phyloP scores from a whole-genome alignment of 2,329 filamentous ascomycete species.

The Calycina herbarum region DNA sequence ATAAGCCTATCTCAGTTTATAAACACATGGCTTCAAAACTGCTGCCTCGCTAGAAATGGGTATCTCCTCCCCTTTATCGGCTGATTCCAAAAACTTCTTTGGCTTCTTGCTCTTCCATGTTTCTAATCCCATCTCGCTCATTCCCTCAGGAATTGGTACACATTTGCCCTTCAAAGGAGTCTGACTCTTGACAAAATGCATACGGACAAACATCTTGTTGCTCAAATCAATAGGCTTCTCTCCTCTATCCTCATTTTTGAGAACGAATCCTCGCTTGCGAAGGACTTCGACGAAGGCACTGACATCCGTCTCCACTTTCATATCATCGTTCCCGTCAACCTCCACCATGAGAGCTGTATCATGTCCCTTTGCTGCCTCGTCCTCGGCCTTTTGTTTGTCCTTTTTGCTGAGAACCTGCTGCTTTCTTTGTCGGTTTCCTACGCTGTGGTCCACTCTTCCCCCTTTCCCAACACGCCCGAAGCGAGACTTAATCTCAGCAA shows the following conservation, averaged over 20 bases:
- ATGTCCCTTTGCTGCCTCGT: constrained; percentile 49
- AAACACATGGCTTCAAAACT: constrained; percentile 90
- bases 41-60: constrained; percentile 62
- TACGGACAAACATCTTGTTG: constrained; percentile 98
- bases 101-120: constrained; percentile 73
- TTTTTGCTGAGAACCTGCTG: constrained; percentile 48
- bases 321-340: constrained; percentile 66
- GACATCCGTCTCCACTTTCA: constrained; percentile 77
- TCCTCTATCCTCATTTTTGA: constrained; percentile 52
- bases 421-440: constrained; percentile 65
- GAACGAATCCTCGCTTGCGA: constrained; percentile 76
- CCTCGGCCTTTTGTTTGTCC: constrained; percentile 43
- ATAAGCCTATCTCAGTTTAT: constrained; percentile 67
- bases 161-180: constrained; percentile 76
- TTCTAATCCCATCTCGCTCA: constrained; percentile 57
- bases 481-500: constrained; percentile 93
- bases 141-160: constrained; percentile 43
- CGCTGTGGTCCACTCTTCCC: constrained; percentile 64
- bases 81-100: constrained; percentile 69
- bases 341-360: constrained; percentile 64
- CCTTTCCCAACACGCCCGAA: constrained; percentile 64
- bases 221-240: constrained; percentile 72
- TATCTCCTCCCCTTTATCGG: constrained; percentile 64
- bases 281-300: constrained; percentile 84
- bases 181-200: constrained; percentile 89